Base-by-base conservation (phyloP, 768 basidiomycete species). In the Mycena olivaceomarginata region DNA sequence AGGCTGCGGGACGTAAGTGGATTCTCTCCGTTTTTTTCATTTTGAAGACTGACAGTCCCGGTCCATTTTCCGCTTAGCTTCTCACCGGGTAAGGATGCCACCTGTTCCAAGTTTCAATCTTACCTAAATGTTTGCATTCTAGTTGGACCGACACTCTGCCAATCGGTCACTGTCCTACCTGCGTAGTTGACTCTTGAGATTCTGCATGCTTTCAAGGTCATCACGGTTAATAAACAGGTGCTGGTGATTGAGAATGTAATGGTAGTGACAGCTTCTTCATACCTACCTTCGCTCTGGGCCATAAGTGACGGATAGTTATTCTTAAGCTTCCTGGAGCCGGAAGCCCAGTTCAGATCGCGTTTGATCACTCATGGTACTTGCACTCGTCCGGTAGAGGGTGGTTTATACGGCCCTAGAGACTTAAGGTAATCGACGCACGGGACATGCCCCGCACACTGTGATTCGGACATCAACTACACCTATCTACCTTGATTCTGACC, bases 1-100 rank as follows among this genome's bases (percentile, higher is more conserved):
- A 68, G 67, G 67, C 51, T 68, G 67, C n/a, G 67, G 67, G n/a
- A 68, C 67, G 67, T 68, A 51, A 68, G 67, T 68, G 41, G 31
- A 40, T 56, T 20, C 51, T 68, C 51, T 68, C 67, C 67, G 67
- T 56, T 53, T 68, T 68, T 16, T 37, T 68, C 67, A 41, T 56
- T 51, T 31, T 51, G 31, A 68, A 45, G 67, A 68, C 67, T 68
- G 51, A 68, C 51, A 56, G 67, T 12, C 67, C 22, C 51, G 67
- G 53, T 68, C 37, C 20, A 56, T 68, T 68, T 68, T 68, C 51
- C 51, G 67, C 48, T 68, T 68, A 68, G 67, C 37, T 68, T 68
- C 67, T 68, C 53, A 31, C 67, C 67, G 67, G 51, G 67, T 68
- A 68, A 68, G 67, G 67, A 68, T 68, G 67, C 51, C 39, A 37